Base-by-base conservation (phyloP, 2,329 filamentous ascomycete genomes). In the Fusarium agapanthi region DNA sequence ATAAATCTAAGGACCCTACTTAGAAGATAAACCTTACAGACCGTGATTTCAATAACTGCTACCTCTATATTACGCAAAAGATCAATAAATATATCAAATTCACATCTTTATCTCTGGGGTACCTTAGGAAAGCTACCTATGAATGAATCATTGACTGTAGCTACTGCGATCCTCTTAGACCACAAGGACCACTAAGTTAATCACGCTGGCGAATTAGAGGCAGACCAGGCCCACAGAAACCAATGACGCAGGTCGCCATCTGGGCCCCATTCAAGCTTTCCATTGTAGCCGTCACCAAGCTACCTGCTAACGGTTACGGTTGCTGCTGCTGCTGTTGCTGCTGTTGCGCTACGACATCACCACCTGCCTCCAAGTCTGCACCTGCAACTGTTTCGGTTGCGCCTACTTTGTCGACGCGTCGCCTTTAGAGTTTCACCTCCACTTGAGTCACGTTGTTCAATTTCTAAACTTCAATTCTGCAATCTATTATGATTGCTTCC, bases 201-300 rank as follows among this genome's bases (percentile, higher is more conserved):
- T 41, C 37, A 61, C 24, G 15, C 53, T 40, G 45, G 22, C 74
- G 59, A 75, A 76, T 76, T 51, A 69, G 60, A 68, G 24, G 22
- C 35, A 34, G 22, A 13, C 8, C 16, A 30, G 38, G 41, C 57
- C 38, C 53, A 32, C 37, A 45, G 43, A 64, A 65, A 60, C 61
- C 59, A 71, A 76, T 76, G 75, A 76, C 75, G 75, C 75, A 76
- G 69, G 66, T 47, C 45, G 61, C 61, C 47, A 47, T 61, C 45
- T 55, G 47, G 28, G 34, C 47, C 28, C 47, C 47, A 58, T 61
- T 53, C 60, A 65, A 74, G 67, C 65, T 40, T 67, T 68, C 57
- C 48, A 43, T 48, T 65, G 56, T 67, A 53, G 56, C 53, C 65
- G 66, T 58, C 66, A 69, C 65, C 61, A 64, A 75, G 74, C 73